Percentiles rank a stretch among this genome's conserved stretches.
phyloP scores from a whole-genome alignment of 345 rosid species.

The Viola odorata region DNA sequence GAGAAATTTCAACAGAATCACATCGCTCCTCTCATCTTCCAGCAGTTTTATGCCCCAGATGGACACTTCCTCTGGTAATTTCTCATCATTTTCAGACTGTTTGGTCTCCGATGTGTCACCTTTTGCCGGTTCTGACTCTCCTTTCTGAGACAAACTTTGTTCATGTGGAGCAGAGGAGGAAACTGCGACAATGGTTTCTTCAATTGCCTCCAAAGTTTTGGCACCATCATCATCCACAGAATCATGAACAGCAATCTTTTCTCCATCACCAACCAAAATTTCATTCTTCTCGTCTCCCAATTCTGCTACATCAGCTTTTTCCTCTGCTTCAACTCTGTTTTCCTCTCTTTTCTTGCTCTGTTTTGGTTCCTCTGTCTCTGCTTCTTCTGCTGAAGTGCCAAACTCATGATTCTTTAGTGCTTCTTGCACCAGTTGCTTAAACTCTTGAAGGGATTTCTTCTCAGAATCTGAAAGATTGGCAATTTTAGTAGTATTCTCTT shows the following conservation, averaged over 20 bases:
- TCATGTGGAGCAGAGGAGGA: conserved; percentile 17
- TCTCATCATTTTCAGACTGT: neutral
- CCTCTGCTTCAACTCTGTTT: neutral
- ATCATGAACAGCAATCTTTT: neutral
- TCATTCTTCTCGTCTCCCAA: neutral
- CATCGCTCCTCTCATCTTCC: conserved; percentile 28
- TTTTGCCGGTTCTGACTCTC: conserved; percentile 4
- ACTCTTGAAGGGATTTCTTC: conserved; percentile 26
- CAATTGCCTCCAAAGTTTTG: conserved; percentile 28
- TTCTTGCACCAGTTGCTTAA: conserved; percentile 26
- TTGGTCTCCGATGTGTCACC: neutral
- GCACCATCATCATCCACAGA: conserved; percentile 23
- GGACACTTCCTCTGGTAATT: conserved; percentile 5
- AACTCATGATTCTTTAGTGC: conserved; percentile 30
- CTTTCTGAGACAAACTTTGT: neutral
- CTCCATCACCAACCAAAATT: neutral
- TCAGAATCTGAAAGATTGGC: conserved; percentile 25
- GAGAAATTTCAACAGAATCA: conserved; percentile 25
- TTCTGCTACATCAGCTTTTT: neutral
- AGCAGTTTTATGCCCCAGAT: conserved; percentile 23
- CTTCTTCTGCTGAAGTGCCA: neutral
- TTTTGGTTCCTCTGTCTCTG: too few relatives aligned
- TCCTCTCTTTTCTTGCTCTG: neutral
- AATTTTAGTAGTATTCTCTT: conserved; percentile 22
- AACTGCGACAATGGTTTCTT: conserved; percentile 25